Evolutionary conservation across 2,329 filamentous ascomycete species (phyloP), one percentile per base, ranked within the genome.

Genomic region (Hypoxylon sp.): DNA sequence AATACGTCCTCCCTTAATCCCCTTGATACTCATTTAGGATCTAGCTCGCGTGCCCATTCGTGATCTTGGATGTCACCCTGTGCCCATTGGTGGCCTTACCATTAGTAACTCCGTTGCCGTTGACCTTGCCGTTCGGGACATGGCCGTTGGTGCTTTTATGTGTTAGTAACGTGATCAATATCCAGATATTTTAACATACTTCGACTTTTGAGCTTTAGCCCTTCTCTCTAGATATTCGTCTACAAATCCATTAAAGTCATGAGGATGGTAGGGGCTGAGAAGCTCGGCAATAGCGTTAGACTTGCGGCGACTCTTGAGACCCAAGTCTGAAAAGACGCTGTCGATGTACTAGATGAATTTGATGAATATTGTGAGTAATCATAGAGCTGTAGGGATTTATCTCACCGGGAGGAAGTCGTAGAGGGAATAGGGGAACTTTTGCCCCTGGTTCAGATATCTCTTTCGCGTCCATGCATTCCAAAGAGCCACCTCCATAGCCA

Each of bases 381-480:
- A 9, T 21, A 4, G 5, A 10, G 21, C 10, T 0, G 11, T 3
- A 10, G 30, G 38, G 23, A 11, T 56, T 30, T 14, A 32, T 60
- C 73, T 72, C 64, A 77, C 77, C 10, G 76, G 60, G 9, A 78
- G 61, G 62, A 76, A 78, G 61, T 78, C 76, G 53, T 75, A 78
- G 23, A 79, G 63, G 7, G 74, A 66, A 53, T 78, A 78, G 1
- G 77, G 61, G 34, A 70, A 63, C 56, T 76, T 77, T 30, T 69
- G 63, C 3, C 78, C 78, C 53, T 78, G 74, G 17, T 56, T 64
- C 1, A 77, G 50, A 61, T 78, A 79, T 7, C 76, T 63, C 70
- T 74, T 76, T 1, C 74, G 67, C 1, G 75, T 78, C 78, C 79
- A 80, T 0, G 73, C 74, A 58, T 79, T 79, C 73, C 72, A 79